Conservation (phyloP, 2,329 filamentous ascomycete species). For the Verticillium alfalfae region DNA sequence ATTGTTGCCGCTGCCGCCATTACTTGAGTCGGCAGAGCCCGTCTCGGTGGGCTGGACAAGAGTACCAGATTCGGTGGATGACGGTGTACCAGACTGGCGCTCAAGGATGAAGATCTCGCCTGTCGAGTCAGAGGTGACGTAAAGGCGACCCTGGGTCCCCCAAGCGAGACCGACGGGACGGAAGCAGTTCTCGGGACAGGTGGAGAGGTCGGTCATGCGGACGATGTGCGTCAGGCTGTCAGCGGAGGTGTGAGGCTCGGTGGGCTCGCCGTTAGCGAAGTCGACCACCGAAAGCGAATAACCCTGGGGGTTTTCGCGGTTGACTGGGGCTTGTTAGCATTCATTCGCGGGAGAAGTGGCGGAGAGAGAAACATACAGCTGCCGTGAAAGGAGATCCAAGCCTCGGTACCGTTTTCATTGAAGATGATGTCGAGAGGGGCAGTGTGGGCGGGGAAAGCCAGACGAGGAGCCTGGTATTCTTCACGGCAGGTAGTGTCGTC, state of each 20-base stretch:
- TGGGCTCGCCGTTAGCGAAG: slow-evolving; percentile 38
- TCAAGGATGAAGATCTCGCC: slow-evolving; percentile 60
- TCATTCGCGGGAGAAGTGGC: slow-evolving; percentile 2
- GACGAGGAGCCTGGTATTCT: slow-evolving; percentile 40
- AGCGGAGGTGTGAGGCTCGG: slow-evolving; percentile 31
- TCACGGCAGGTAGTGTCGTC: slow-evolving; percentile 39
- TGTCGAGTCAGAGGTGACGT: slow-evolving; percentile 56
- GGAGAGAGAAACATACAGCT: slow-evolving; percentile 45
- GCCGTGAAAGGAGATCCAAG: slow-evolving; percentile 67
- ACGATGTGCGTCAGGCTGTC: slow-evolving; percentile 47
- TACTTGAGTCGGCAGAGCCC: background rate
- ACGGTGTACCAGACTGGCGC: slow-evolving; percentile 5
- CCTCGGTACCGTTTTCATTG: slow-evolving; percentile 47
- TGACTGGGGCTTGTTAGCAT: slow-evolving; percentile 21
- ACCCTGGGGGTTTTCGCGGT: slow-evolving; percentile 35
- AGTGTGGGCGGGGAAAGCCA: slow-evolving; percentile 60
- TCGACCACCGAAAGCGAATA: slow-evolving; percentile 37
- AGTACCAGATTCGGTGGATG: slow-evolving; percentile 2
- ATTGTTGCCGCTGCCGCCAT: background rate
- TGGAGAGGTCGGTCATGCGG: slow-evolving; percentile 43
- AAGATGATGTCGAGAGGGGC: slow-evolving; percentile 71
- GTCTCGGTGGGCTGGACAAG: slow-evolving; percentile 2
- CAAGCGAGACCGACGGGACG: slow-evolving; percentile 55
- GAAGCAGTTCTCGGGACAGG: slow-evolving; percentile 55
- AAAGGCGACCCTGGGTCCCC: slow-evolving; percentile 48